Evolutionary conservation across 441 rosid genomes (phyloP).

Genomic region (Bruguiera hainesii): DNA sequence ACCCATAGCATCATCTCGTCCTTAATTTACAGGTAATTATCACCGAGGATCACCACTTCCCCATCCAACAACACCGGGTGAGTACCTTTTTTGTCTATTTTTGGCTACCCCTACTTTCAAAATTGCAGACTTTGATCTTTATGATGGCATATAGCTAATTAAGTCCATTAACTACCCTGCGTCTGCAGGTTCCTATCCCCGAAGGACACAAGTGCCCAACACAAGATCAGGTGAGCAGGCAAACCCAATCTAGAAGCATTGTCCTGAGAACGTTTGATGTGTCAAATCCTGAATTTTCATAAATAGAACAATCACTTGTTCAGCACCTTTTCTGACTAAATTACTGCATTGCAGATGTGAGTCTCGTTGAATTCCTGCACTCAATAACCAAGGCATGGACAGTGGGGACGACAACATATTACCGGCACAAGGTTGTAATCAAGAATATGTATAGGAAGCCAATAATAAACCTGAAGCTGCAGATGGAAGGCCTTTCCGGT

Average conservation of each 20-base stretch:
- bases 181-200: constrained; percentile 26
- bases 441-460: constrained; percentile 55
- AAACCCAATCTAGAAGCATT: background rate
- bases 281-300: too few species aligned
- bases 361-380: constrained; percentile 53
- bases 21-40: constrained; percentile 30
- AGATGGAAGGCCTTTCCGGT: constrained; percentile 49
- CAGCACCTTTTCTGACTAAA: background rate
- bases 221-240: constrained; percentile 30
- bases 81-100: background rate
- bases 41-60: constrained; percentile 26
- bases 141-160: background rate
- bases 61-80: constrained; percentile 19
- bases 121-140: background rate
- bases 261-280: too few species aligned
- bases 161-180: background rate
- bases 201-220: constrained; percentile 23
- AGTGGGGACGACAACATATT: constrained; percentile 39
- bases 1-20: background rate
- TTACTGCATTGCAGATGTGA: constrained; percentile 9
- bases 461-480: constrained; percentile 43
- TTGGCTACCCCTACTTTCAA: too few species aligned
- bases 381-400: constrained; percentile 63
- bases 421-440: constrained; percentile 62
- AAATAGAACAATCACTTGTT: too few species aligned